Conservation (phyloP, 139 green algal species). For the Desmodesmus armatus region DNA sequence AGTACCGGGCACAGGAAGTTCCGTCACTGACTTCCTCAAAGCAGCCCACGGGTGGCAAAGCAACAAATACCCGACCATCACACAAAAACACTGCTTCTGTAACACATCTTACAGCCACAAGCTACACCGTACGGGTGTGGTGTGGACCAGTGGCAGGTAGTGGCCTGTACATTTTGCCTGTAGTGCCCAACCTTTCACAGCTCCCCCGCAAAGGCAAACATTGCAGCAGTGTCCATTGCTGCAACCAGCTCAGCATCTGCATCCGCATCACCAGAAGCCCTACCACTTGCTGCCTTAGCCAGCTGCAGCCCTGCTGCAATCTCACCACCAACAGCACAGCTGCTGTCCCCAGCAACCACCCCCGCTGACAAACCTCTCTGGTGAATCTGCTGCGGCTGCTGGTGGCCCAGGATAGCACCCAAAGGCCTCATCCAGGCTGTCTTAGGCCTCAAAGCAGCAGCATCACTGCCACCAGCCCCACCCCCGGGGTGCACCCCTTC, state of each 20-base stretch:
- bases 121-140: too few relatives aligned
- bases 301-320: not conserved
- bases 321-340: not conserved
- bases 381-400: not conserved
- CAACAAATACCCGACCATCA: not conserved
- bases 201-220: conserved; percentile 33
- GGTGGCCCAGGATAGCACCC: not conserved
- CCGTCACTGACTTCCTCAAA: too few relatives aligned
- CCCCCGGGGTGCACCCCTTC: too few relatives aligned
- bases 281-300: not conserved
- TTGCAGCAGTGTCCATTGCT: conserved; percentile 14
- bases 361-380: not conserved
- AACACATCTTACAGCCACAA: too few relatives aligned
- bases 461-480: not conserved
- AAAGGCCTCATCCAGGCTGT: too few relatives aligned
- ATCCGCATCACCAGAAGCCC: not conserved
- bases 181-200: too few relatives aligned
- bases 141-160: too few relatives aligned
- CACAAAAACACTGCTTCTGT: not conserved
- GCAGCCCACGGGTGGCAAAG: too few relatives aligned
- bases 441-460: too few relatives aligned
- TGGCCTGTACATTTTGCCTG: too few relatives aligned
- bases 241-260: not conserved
- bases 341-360: not conserved
- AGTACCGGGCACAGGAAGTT: too few relatives aligned